Evolutionary conservation across 352 stramenopile genomes (phyloP).

Genomic region (Pythium rishiriense): DNA sequence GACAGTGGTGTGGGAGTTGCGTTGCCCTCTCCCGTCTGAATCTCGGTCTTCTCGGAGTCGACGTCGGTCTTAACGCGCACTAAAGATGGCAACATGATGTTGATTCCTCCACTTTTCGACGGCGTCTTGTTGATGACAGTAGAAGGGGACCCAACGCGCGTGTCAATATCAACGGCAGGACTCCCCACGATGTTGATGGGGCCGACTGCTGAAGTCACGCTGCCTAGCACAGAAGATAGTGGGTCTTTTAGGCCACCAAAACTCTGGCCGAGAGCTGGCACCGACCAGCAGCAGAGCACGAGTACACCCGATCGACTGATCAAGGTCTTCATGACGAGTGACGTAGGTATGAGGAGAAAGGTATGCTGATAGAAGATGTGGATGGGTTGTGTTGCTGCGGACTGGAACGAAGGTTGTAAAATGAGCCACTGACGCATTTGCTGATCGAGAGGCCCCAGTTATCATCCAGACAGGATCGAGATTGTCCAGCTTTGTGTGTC

Average conservation of each 20-base stretch:
- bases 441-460: too few species aligned
- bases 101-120: background rate
- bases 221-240: background rate
- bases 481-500: too few species aligned
- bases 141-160: conserved; percentile 2
- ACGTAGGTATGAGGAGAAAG: too few species aligned
- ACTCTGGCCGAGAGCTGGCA: background rate
- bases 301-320: background rate
- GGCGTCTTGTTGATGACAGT: conserved; percentile 4
- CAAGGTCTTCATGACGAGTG: background rate
- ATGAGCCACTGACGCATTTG: too few species aligned
- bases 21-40: background rate
- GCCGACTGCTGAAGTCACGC: background rate
- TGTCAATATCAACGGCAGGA: background rate
- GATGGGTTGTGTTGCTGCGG: too few species aligned
- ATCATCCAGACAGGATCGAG: too few species aligned
- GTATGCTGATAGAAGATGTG: too few species aligned
- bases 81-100: background rate
- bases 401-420: too few species aligned
- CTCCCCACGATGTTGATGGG: conserved; percentile 1
- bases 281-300: background rate
- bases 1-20: background rate
- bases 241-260: background rate
- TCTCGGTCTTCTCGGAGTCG: conserved; percentile 10
- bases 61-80: conserved; percentile 14